phyloP scores from a whole-genome alignment of 306 rosid species.

The Astragalus glycyphyllos region DNA sequence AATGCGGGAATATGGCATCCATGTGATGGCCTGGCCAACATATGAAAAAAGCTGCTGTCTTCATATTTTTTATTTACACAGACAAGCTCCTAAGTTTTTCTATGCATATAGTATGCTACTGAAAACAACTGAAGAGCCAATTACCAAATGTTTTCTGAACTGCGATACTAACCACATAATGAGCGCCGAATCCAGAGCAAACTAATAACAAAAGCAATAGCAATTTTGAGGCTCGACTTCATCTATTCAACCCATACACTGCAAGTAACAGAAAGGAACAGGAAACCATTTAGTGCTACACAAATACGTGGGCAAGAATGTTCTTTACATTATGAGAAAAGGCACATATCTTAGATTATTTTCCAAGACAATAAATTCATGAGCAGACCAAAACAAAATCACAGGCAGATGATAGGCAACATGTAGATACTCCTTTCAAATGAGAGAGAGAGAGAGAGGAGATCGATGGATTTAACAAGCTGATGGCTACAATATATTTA shows the following conservation, averaged over 20 bases:
- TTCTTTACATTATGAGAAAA: conserved; percentile 33
- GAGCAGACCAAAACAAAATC: conserved; percentile 18
- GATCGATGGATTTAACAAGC: background rate
- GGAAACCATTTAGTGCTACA: conserved; percentile 31
- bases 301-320: conserved; percentile 28
- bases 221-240: conserved; percentile 60
- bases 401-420: background rate
- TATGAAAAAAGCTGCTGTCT: conserved; percentile 2
- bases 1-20: background rate
- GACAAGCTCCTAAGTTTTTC: background rate
- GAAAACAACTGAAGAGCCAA: conserved; percentile 30
- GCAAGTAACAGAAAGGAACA: conserved; percentile 36
- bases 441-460: background rate
- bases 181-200: conserved; percentile 63
- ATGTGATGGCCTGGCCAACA: conserved; percentile 1
- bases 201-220: conserved; percentile 59
- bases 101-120: background rate
- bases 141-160: background rate
- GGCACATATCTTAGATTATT: conserved; percentile 8
- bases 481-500: conserved; percentile 13
- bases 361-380: conserved; percentile 18
- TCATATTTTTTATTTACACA: background rate
- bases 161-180: conserved; percentile 67
- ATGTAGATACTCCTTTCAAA: background rate
- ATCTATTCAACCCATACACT: conserved; percentile 61